These are phyloP conservation scores for Trichoderma gamsii DNA, from an alignment of 495 filamentous ascomycete genomes.

Conservation along the genomic window DNA sequence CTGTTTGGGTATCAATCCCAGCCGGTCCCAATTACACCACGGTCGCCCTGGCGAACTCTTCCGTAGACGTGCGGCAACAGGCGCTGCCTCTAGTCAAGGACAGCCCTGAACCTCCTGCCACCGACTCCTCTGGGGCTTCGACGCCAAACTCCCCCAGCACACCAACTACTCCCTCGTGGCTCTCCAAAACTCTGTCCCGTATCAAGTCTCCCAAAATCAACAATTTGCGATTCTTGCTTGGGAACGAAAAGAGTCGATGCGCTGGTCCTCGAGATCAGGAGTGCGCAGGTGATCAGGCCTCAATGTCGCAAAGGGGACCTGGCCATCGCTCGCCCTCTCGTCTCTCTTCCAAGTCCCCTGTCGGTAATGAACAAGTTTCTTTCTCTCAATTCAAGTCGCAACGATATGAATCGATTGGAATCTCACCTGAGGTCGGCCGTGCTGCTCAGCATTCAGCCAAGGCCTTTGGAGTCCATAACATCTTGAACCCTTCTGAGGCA, in stretches of 20 bases:
- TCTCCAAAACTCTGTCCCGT: background rate
- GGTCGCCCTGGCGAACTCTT: slow-evolving; percentile 12
- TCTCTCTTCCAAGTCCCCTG: slow-evolving; percentile 20
- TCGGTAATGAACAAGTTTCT: slow-evolving; percentile 25
- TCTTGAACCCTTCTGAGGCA: slow-evolving; percentile 43
- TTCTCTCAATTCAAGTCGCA: slow-evolving; percentile 21
- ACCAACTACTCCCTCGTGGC: slow-evolving; percentile 15
- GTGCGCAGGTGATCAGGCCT: slow-evolving; percentile 52
- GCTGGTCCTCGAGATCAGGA: slow-evolving; percentile 40
- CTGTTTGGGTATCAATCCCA: slow-evolving; percentile 16
- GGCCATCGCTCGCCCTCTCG: slow-evolving; percentile 43
- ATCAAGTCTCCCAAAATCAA: background rate
- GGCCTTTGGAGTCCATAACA: slow-evolving; percentile 45
- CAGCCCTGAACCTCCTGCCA: background rate
- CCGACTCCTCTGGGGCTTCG: background rate
- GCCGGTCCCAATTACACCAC: slow-evolving; percentile 5
- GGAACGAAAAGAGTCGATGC: slow-evolving; percentile 43
- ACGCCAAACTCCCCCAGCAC: slow-evolving; percentile 10
- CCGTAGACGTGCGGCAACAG: slow-evolving; percentile 14
- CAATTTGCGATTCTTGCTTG: background rate
- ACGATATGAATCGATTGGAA: slow-evolving; percentile 20
- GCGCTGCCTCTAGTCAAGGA: slow-evolving; percentile 5
- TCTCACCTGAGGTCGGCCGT: background rate
- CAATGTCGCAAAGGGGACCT: slow-evolving; percentile 54
- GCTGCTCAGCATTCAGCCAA: slow-evolving; percentile 30